These are phyloP conservation scores for Stemphylium beticola DNA, from an alignment of 2,329 filamentous ascomycete species.

Conservation along the genomic window DNA sequence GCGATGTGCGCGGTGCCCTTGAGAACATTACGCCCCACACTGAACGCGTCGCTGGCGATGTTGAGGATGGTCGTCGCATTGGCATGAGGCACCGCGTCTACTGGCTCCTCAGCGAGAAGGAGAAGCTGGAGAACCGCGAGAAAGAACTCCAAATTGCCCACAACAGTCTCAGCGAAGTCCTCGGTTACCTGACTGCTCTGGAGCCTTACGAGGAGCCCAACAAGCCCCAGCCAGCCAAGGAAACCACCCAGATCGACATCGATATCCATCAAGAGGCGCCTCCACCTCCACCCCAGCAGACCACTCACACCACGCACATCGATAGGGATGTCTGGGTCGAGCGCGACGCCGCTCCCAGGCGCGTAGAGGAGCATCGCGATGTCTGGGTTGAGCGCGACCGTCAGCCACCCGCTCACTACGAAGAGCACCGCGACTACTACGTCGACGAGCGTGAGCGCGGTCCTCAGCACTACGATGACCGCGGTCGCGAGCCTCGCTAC, in stretches of 20 bases:
- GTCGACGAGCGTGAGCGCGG: constrained; percentile 29
- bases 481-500: constrained; percentile 26
- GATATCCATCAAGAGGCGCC: constrained; percentile 33
- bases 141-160: constrained; percentile 46
- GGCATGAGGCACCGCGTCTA: constrained; percentile 46
- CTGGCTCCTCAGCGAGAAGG: constrained; percentile 50
- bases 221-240: constrained; percentile 26
- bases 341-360: constrained; percentile 30
- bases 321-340: constrained; percentile 40
- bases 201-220: constrained; percentile 39
- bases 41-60: constrained; percentile 43
- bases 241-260: constrained; percentile 42
- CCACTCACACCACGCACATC: constrained; percentile 31
- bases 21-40: constrained; percentile 48
- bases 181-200: constrained; percentile 43
- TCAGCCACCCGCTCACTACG: constrained; percentile 31
- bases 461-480: constrained; percentile 34
- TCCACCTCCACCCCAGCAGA: constrained; percentile 13
- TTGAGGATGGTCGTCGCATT: constrained; percentile 44
- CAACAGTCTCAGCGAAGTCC: constrained; percentile 43
- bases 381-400: constrained; percentile 36
- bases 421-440: constrained; percentile 35
- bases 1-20: constrained; percentile 45
- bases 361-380: constrained; percentile 40
- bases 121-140: constrained; percentile 47